phyloP scores from a whole-genome alignment of 208 protist species.

The Leptomonas pyrrhocoris region DNA sequence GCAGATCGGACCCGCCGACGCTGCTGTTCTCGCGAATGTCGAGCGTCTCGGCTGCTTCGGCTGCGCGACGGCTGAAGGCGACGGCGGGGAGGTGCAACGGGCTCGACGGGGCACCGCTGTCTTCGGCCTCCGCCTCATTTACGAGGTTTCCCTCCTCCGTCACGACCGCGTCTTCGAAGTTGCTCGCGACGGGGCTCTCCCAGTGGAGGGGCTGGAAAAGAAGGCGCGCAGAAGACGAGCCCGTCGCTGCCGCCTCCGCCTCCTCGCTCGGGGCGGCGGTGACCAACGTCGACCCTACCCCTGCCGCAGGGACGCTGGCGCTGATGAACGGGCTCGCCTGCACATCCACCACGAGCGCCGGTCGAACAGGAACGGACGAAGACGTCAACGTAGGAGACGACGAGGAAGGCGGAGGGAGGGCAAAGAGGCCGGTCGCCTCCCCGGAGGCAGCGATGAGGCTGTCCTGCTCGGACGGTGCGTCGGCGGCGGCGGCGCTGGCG shows the following conservation, averaged over 20 bases:
- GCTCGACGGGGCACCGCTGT: conserved; percentile 2
- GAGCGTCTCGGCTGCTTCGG: conserved; percentile 16
- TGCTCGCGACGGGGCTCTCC: not conserved
- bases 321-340: not conserved
- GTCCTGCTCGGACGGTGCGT: too few relatives aligned
- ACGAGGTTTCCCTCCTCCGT: not conserved
- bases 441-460: too few relatives aligned
- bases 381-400: not conserved
- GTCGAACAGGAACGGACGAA: not conserved
- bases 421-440: not conserved
- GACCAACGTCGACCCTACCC: not conserved
- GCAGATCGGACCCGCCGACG: not conserved
- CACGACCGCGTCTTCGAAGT: not conserved
- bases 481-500: not conserved
- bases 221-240: not conserved
- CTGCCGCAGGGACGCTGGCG: not conserved
- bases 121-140: not conserved
- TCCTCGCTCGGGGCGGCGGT: not conserved
- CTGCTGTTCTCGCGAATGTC: conserved; percentile 20
- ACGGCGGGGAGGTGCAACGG: conserved; percentile 33
- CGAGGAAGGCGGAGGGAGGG: not conserved
- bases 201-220: not conserved
- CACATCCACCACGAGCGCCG: not conserved
- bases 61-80: conserved; percentile 21
- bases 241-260: not conserved